Percentiles rank a stretch among this genome's conserved stretches.
Evolutionary conservation across 2,329 filamentous ascomycete species (phyloP).

Genomic region (Paramyrothecium roridum): DNA sequence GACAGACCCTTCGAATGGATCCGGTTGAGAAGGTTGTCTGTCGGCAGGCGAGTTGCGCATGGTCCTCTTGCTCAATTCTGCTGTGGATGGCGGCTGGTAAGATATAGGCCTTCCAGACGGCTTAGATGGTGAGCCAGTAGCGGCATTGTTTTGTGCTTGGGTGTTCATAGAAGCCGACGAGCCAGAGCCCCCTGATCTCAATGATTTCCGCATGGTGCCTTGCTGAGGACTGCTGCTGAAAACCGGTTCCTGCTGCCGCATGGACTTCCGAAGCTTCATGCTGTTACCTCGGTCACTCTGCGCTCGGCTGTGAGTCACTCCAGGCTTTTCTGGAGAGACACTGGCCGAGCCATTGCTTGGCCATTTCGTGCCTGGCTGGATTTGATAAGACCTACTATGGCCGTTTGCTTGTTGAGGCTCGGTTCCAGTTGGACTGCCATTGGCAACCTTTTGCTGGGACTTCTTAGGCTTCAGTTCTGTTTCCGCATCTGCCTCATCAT

Average conservation of each 20-base stretch:
- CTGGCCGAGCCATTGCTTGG: conserved; percentile 8
- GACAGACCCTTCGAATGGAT: conserved; percentile 11
- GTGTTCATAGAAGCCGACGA: conserved; percentile 8
- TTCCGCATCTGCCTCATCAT: conserved; percentile 36
- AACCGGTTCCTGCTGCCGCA: conserved; percentile 32
- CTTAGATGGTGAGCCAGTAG: conserved; percentile 1
- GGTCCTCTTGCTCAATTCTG: conserved; percentile 11
- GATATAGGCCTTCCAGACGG: conserved; percentile 22
- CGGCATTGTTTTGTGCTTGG: conserved; percentile 3
- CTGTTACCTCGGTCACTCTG: conserved; percentile 3
- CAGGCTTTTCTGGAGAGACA: neutral
- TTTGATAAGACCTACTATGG: conserved; percentile 31
- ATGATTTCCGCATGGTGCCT: conserved; percentile 28
- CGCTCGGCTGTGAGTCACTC: neutral
- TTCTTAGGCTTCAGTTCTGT: conserved; percentile 20
- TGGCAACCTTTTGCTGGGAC: neutral
- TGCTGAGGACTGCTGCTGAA: conserved; percentile 9
- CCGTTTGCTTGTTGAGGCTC: neutral
- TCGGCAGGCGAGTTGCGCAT: conserved; percentile 22
- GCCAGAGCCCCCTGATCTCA: conserved; percentile 18
- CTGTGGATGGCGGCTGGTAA: conserved; percentile 19
- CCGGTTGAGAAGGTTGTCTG: conserved; percentile 1
- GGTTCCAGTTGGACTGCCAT: neutral
- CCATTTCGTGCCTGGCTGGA: conserved; percentile 28
- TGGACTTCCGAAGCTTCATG: conserved; percentile 42